Evolutionary conservation across 2,329 filamentous ascomycete species (phyloP).

Genomic region (Stenocarpella maydis): DNA sequence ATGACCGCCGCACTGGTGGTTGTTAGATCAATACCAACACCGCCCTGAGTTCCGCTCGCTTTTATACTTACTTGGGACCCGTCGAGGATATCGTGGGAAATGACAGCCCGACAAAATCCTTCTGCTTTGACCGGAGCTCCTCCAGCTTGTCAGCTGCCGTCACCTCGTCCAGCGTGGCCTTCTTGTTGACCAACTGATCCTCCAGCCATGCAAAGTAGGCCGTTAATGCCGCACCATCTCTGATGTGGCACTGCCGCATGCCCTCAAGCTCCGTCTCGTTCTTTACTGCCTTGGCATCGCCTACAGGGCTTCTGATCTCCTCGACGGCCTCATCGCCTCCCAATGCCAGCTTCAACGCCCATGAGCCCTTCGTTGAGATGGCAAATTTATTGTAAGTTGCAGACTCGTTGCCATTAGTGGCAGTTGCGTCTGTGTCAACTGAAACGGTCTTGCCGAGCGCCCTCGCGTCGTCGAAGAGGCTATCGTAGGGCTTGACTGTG

Average conservation of each 20-base stretch:
- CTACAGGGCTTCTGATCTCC: slow-evolving; percentile 85
- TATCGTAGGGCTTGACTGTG: slow-evolving; percentile 79
- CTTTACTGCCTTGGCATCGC: slow-evolving; percentile 93
- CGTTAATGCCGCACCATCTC: slow-evolving; percentile 88
- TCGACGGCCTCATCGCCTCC: slow-evolving; percentile 88
- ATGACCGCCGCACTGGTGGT: slow-evolving; percentile 87
- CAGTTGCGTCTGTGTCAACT: slow-evolving; percentile 40
- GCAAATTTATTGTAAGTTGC: slow-evolving; percentile 71
- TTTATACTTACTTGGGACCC: slow-evolving; percentile 69
- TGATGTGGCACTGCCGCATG: slow-evolving; percentile 92
- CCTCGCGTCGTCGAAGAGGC: slow-evolving; percentile 81
- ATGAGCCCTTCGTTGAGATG: slow-evolving; percentile 88
- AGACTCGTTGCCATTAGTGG: slow-evolving; percentile 38
- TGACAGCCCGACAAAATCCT: slow-evolving; percentile 87
- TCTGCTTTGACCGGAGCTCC: slow-evolving; percentile 70
- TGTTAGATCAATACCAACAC: background rate
- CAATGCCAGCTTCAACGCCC: slow-evolving; percentile 87
- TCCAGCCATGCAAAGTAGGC: slow-evolving; percentile 98
- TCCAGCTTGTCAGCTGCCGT: slow-evolving; percentile 92
- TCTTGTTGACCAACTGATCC: slow-evolving; percentile 80
- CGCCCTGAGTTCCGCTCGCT: background rate
- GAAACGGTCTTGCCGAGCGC: slow-evolving; percentile 60
- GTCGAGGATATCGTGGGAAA: slow-evolving; percentile 97
- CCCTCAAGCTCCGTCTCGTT: slow-evolving; percentile 89
- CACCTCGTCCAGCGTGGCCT: slow-evolving; percentile 82